Evolutionary conservation across 1,284 basidiomycete genomes (phyloP).

Genomic region (Ceratobasidium sp.): DNA sequence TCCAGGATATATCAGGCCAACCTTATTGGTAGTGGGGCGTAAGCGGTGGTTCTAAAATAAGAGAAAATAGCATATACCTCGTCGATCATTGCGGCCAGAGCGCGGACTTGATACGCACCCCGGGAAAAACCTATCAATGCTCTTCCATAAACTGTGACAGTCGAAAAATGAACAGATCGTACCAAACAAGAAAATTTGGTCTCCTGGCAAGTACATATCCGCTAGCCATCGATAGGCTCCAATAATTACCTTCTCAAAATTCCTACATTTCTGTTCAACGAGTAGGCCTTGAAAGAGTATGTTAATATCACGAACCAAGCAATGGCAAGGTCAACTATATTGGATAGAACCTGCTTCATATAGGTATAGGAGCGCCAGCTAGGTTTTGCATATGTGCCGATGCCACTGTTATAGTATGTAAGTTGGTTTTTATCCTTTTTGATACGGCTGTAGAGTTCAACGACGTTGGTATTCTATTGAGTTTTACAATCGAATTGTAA

Average conservation of each 20-base stretch:
- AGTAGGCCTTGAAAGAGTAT: background rate
- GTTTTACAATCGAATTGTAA: background rate
- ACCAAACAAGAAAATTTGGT: slow-evolving; percentile 48
- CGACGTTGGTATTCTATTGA: slow-evolving; percentile 20
- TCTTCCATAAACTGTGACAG: background rate
- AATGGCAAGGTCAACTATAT: slow-evolving; percentile 44
- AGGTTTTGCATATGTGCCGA: slow-evolving; percentile 45
- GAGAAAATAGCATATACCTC: slow-evolving; percentile 52
- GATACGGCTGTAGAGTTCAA: slow-evolving; percentile 27
- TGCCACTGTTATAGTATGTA: slow-evolving; percentile 47
- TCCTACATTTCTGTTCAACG: slow-evolving; percentile 18
- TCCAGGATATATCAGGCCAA: slow-evolving; percentile 56
- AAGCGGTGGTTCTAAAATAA: background rate
- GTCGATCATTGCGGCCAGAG: slow-evolving; percentile 62
- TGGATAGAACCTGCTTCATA: slow-evolving; percentile 4
- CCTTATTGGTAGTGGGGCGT: slow-evolving; percentile 48
- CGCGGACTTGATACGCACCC: slow-evolving; percentile 64
- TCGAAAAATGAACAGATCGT: background rate
- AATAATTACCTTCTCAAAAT: slow-evolving; percentile 43
- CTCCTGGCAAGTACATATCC: slow-evolving; percentile 39
- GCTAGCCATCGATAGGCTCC: slow-evolving; percentile 48
- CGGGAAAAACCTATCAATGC: slow-evolving; percentile 61
- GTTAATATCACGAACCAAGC: slow-evolving; percentile 37
- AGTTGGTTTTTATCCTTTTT: slow-evolving; percentile 11
- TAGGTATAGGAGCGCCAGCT: slow-evolving; percentile 22